Base-by-base conservation (phyloP, 2,329 filamentous ascomycete species). In the Zymoseptoria passerinii region DNA sequence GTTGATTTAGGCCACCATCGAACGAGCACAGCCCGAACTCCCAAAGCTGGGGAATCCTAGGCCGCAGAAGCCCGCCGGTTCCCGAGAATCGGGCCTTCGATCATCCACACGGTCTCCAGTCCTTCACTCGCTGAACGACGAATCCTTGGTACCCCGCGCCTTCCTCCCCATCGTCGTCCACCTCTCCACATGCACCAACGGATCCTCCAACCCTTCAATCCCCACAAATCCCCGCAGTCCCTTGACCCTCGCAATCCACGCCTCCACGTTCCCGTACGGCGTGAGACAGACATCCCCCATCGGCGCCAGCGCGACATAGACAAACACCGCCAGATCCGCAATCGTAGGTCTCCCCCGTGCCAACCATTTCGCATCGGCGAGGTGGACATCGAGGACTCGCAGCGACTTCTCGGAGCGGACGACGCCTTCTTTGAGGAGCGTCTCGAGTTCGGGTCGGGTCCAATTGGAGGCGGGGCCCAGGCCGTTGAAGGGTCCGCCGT, bases 401-500 rank as follows among this genome's bases (percentile, higher is more conserved):
- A 64, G 55, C 54, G 63, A 66, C 3, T 64, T 20, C 28, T 61
- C 53, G 3, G 52, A 53, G 19, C 57, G 50, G 5, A 66, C 50
- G 18, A 51, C 59, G 54, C 57, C 57, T 54, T 57, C 53, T 49
- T 60, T 59, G 53, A 56, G 61, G 27, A 59, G 28, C 81, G 80
- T 57, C 78, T 79, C 64, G 81, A 81, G 63, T 84, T 77, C 62
- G 81, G 76, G 72, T 79, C 82, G 84, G 84, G 59, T 10, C 56
- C 59, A 59, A 7, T 57, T 86, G 61, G 83, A 84, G 66, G 83
- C 86, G 67, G 53, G 55, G 49, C 60, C 64, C 3, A 61, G 58
- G 18, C 60, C 56, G 49, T 64, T 61, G 40, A 58, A 57, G 20
- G 63, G 59, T 5, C 63, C 60, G 23, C 59, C 58, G 57, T 62